Evolutionary conservation across 805 yeast species (phyloP).

Genomic region (Monosporozyma aquatica): DNA sequence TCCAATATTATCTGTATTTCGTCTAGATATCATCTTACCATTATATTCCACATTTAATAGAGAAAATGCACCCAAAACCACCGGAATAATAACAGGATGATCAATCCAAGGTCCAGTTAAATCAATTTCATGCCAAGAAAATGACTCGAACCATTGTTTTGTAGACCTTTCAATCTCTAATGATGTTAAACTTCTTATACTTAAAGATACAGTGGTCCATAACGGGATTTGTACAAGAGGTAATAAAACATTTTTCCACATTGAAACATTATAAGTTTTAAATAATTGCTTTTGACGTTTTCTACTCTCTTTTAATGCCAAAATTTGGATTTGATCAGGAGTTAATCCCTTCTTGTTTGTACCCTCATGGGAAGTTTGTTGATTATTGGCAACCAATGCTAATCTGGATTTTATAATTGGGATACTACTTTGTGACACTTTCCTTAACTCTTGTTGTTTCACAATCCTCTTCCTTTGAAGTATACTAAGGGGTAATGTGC

Average conservation of each 20-base stretch:
- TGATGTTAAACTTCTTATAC: slow-evolving; percentile 70
- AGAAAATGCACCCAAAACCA: slow-evolving; percentile 60
- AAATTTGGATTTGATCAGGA: slow-evolving; percentile 67
- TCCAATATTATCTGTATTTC: slow-evolving; percentile 12
- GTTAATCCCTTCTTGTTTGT: slow-evolving; percentile 32
- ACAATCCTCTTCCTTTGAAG: slow-evolving; percentile 59
- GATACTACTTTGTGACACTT: slow-evolving; percentile 61
- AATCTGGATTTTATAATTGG: slow-evolving; percentile 58
- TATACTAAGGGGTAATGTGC: slow-evolving; percentile 75
- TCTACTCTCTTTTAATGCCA: slow-evolving; percentile 70
- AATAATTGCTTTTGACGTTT: slow-evolving; percentile 67
- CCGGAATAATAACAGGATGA: slow-evolving; percentile 63
- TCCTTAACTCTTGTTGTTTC: slow-evolving; percentile 62
- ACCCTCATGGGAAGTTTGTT: slow-evolving; percentile 2
- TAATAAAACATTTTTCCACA: slow-evolving; percentile 68
- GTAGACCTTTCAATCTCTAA: slow-evolving; percentile 29
- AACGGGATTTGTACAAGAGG: slow-evolving; percentile 82
- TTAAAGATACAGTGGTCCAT: slow-evolving; percentile 72
- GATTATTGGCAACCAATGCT: slow-evolving; percentile 27
- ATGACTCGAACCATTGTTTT: slow-evolving; percentile 34
- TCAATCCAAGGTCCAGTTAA: slow-evolving; percentile 56
- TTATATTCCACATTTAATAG: slow-evolving; percentile 80
- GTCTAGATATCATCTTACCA: slow-evolving; percentile 41
- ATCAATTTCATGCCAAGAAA: slow-evolving; percentile 28
- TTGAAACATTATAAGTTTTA: slow-evolving; percentile 54